phyloP scores from a whole-genome alignment of 805 yeast genomes.

The Saccharomyces jurei region DNA sequence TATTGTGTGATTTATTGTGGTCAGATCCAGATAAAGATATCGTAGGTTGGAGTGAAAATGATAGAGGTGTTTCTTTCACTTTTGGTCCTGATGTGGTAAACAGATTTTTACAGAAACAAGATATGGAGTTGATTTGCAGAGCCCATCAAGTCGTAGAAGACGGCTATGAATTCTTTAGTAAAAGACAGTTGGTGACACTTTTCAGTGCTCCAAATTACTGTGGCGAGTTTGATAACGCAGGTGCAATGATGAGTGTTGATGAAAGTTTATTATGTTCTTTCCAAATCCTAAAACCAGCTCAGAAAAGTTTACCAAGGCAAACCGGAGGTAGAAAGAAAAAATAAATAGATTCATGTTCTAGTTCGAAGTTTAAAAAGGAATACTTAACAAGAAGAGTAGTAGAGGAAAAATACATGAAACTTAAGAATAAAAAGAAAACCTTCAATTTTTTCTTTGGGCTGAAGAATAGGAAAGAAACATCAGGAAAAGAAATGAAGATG shows the following conservation, averaged over 20 bases:
- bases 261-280: constrained; percentile 92
- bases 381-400: constrained; percentile 2
- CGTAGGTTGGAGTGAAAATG: constrained; percentile 98
- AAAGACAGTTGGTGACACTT: constrained; percentile 90
- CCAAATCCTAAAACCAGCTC: constrained; percentile 96
- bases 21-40: constrained; percentile 98
- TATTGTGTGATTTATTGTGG: constrained; percentile 94
- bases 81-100: constrained; percentile 99
- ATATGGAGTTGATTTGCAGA: constrained; percentile 94
- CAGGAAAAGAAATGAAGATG: not conserved
- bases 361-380: constrained; percentile 1
- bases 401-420: not conserved
- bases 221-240: constrained; percentile 98
- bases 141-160: constrained; percentile 99
- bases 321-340: constrained; percentile 32
- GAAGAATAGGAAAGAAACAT: constrained; percentile 4
- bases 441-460: not conserved
- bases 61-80: constrained; percentile 98
- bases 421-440: not conserved
- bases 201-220: constrained; percentile 97
- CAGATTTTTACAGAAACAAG: constrained; percentile 91
- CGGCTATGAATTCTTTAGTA: constrained; percentile 94
- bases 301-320: constrained; percentile 47
- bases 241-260: constrained; percentile 99
- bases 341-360: constrained; percentile 3